Conservation (phyloP, 108 stramenopile species). For the Seminavis robusta region DNA sequence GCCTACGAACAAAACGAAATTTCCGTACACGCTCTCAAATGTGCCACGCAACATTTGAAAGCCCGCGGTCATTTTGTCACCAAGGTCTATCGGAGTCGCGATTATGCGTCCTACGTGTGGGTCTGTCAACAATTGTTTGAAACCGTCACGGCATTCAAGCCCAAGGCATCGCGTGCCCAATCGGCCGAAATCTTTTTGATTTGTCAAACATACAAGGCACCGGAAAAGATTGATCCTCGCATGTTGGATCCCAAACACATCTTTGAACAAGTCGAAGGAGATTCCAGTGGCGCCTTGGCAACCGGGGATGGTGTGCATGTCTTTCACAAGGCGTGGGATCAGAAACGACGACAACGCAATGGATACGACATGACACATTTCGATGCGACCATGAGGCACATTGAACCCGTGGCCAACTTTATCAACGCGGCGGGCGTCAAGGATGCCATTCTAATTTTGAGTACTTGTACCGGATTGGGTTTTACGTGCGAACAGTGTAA, state of each 20-base stretch:
- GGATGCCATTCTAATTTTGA: slow-evolving; percentile 91
- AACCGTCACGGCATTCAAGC: slow-evolving; percentile 90
- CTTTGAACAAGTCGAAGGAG: slow-evolving; percentile 85
- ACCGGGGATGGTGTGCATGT: slow-evolving; percentile 54
- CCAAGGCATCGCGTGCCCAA: slow-evolving; percentile 86
- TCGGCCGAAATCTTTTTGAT: slow-evolving; percentile 99
- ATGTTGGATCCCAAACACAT: slow-evolving; percentile 97
- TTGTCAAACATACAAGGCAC: slow-evolving; percentile 83
- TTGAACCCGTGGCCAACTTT: slow-evolving; percentile 78
- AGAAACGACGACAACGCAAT: slow-evolving; percentile 75
- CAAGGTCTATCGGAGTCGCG: slow-evolving; percentile 95
- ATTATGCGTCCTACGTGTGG: slow-evolving; percentile 97
- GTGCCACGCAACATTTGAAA: slow-evolving; percentile 91
- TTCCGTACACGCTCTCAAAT: slow-evolving; percentile 91
- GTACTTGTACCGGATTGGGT: slow-evolving; percentile 80
- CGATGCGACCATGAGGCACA: slow-evolving; percentile 79
- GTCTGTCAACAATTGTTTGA: slow-evolving; percentile 95
- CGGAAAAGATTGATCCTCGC: slow-evolving; percentile 91
- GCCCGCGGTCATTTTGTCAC: slow-evolving; percentile 91
- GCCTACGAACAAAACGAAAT: slow-evolving; percentile 99
- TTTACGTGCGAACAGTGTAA: slow-evolving; percentile 68
- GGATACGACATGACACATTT: slow-evolving; percentile 90
- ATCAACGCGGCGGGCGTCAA: slow-evolving; percentile 53
- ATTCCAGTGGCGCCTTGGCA: slow-evolving; percentile 46
- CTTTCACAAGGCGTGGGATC: slow-evolving; percentile 93